Conservation (phyloP, 768 basidiomycete genomes). For the Tubosaeta sp. region DNA sequence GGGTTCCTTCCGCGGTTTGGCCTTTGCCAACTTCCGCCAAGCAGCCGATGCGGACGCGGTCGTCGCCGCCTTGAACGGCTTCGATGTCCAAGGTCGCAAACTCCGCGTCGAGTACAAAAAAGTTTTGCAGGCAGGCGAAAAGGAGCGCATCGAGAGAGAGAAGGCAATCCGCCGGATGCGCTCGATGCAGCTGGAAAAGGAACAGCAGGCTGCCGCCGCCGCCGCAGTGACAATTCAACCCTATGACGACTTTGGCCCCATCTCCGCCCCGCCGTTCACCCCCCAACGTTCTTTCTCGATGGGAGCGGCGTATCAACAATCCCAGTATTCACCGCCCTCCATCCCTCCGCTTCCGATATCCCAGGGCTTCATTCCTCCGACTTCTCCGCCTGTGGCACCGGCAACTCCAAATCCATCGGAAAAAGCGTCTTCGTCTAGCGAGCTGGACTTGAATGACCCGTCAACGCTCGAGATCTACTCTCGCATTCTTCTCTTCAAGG, state of each 20-base stretch:
- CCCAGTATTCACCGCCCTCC: slow-evolving; percentile 64
- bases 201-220: slow-evolving; percentile 40
- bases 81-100: slow-evolving; percentile 94
- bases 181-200: slow-evolving; percentile 92
- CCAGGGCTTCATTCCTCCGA: slow-evolving; percentile 39
- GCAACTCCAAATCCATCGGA: slow-evolving; percentile 62
- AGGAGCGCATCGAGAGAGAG: slow-evolving; percentile 97
- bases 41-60: slow-evolving; percentile 90
- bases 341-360: slow-evolving; percentile 37
- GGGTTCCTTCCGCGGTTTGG: slow-evolving; percentile 94
- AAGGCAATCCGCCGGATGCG: slow-evolving; percentile 98
- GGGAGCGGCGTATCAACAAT: slow-evolving; percentile 52
- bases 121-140: slow-evolving; percentile 97
- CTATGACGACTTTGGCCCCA: slow-evolving; percentile 74
- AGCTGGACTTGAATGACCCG: slow-evolving; percentile 95
- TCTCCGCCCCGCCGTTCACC: slow-evolving; percentile 51
- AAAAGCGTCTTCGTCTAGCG: slow-evolving; percentile 55
- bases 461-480: slow-evolving; percentile 97
- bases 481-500: slow-evolving; percentile 93
- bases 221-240: slow-evolving; percentile 29
- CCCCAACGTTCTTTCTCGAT: slow-evolving; percentile 74
- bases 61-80: slow-evolving; percentile 93
- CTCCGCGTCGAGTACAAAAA: slow-evolving; percentile 99
- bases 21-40: slow-evolving; percentile 97
- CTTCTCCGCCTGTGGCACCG: slow-evolving; percentile 53